Base-by-base conservation (phyloP, 2,329 filamentous ascomycete species). In the Penicillium janthinellum region DNA sequence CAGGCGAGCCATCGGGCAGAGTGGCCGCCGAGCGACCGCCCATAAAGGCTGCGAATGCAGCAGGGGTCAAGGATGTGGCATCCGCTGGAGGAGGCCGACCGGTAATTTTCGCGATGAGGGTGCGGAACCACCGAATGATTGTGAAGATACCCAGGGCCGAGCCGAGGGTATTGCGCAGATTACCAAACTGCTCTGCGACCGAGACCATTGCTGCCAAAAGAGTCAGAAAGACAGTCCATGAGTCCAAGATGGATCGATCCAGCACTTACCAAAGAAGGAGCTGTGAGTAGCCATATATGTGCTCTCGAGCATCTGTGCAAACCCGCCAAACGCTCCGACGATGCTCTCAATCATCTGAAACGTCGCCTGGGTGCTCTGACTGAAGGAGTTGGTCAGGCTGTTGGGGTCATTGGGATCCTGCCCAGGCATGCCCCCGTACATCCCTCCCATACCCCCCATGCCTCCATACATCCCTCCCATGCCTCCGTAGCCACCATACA, bases 201-300 rank as follows among this genome's bases (percentile, higher is more conserved):
- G 94, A 95, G 41, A 99, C 91, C 93, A 99, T 98, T 57, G 95
- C 95, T 95, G 64, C 42, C 48, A 31, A 49, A 57, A n/a, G 38
- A 35, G 15, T 65, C 69, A 57, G 65, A 54, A 50, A 31, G 57
- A 35, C 55, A 47, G 54, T 64, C 60, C 64, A 64, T 22, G 42
- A 56, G 52, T 31, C 12, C 14, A 11, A 42, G 35, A 12, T 25
- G 6, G n/a, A 1, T n/a, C 1, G n/a, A 35, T 38, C 17, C 7
- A 25, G n/a, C 14, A 78, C 89, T 71, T 85, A 96, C 92, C 93
- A 72, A 98, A 99, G 78, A 99, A 99, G 56, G 92, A 96, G 5
- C 93, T 97, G 78, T 99, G 95, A 0, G 95, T 99, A 34, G 96
- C 95, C 96, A 99, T 99, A 71, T 97, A 99, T 11, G 95, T 98